Conservation (phyloP, 305 asterid genomes). For the Stenogyne calaminthoides region DNA sequence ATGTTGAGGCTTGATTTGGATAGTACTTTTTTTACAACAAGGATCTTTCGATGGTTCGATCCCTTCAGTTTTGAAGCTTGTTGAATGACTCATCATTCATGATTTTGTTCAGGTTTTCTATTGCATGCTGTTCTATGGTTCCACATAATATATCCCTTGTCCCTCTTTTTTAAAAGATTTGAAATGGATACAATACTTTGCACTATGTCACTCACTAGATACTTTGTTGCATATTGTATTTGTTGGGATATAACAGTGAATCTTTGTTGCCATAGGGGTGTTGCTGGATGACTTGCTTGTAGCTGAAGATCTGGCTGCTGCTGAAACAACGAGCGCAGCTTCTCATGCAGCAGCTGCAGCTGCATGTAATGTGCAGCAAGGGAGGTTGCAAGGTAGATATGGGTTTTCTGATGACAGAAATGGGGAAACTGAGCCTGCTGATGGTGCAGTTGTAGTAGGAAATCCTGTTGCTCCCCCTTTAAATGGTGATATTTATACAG, state of each 20-base stretch:
- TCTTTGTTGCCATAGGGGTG: conserved; percentile 59
- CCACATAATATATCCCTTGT: neutral
- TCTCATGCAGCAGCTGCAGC: conserved; percentile 97
- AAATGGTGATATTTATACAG: conserved; percentile 91
- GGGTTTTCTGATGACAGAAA: conserved; percentile 67
- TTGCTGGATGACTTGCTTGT: conserved; percentile 92
- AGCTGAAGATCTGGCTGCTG: conserved; percentile 97
- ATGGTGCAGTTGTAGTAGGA: conserved; percentile 93
- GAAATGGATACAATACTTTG: conserved; percentile 1
- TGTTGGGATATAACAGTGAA: conserved; percentile 10
- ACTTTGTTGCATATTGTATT: conserved; percentile 3
- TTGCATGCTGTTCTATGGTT: neutral
- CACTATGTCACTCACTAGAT: conserved; percentile 20
- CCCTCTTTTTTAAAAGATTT: conserved; percentile 2
- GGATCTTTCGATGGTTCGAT: conserved; percentile 16
- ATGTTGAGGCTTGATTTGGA: neutral
- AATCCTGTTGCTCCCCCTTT: conserved; percentile 93
- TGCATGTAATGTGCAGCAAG: conserved; percentile 60
- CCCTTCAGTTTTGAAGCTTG: conserved; percentile 19
- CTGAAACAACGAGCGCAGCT: conserved; percentile 93
- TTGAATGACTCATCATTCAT: conserved; percentile 16
- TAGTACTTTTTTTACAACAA: neutral
- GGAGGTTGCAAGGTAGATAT: conserved; percentile 74
- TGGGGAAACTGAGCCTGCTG: conserved; percentile 57
- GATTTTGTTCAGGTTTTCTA: conserved; percentile 15